phyloP scores from a whole-genome alignment of 176 grass and related monocot species.

The Musa beccarii region DNA sequence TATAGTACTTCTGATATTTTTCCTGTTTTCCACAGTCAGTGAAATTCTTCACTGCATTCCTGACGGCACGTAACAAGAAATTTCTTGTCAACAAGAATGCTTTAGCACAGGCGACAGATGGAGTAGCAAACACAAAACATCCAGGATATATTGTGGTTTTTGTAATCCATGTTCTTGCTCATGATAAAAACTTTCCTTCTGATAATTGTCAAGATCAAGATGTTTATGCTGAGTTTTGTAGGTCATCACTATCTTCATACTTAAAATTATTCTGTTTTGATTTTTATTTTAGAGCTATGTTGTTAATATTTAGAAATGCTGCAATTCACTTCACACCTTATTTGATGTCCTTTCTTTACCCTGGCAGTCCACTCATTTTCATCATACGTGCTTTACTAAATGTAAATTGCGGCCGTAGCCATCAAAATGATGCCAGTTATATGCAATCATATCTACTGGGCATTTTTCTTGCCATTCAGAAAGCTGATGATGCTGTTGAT shows the following conservation, averaged over 20 bases:
- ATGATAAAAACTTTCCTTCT: constrained; percentile 43
- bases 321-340: not conserved
- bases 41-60: constrained; percentile 59
- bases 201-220: constrained; percentile 39
- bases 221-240: constrained; percentile 51
- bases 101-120: constrained; percentile 24
- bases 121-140: constrained; percentile 35
- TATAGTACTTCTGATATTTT: not conserved
- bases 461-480: constrained; percentile 78
- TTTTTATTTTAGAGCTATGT: constrained; percentile 17
- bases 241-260: constrained; percentile 34
- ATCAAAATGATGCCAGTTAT: constrained; percentile 29
- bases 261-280: constrained; percentile 1
- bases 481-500: constrained; percentile 62
- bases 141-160: constrained; percentile 85
- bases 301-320: not conserved
- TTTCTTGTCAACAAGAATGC: constrained; percentile 34
- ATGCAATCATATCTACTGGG: constrained; percentile 51
- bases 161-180: constrained; percentile 63
- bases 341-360: constrained; percentile 18
- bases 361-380: constrained; percentile 74
- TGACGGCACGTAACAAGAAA: constrained; percentile 45
- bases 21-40: constrained; percentile 33
- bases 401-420: constrained; percentile 31
- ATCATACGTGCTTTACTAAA: constrained; percentile 55